Conservation (phyloP, 2,329 filamentous ascomycete genomes). For the Pseudogymnoascus sp. region DNA sequence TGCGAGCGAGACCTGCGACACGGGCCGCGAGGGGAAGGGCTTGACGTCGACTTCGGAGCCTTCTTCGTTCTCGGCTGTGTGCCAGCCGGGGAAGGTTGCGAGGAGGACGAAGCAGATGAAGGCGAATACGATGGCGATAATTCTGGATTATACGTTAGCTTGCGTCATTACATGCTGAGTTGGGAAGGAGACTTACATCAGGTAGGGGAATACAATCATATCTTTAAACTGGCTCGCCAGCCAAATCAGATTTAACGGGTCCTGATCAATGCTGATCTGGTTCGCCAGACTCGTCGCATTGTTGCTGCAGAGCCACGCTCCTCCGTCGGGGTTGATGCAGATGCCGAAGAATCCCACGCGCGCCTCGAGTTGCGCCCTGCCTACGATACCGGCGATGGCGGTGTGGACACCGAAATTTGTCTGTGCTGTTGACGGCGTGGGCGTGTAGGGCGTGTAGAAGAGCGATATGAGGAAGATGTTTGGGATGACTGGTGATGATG, state of each 20-base stretch:
- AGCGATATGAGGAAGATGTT: slow-evolving; percentile 97
- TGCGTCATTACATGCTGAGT: neutral
- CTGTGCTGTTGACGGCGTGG: slow-evolving; percentile 75
- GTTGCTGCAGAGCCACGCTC: slow-evolving; percentile 90
- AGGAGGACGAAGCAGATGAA: slow-evolving; percentile 93
- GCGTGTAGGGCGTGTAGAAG: slow-evolving; percentile 79
- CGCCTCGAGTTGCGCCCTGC: slow-evolving; percentile 73
- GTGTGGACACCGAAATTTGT: slow-evolving; percentile 81
- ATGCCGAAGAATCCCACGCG: slow-evolving; percentile 97
- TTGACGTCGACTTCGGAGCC: slow-evolving; percentile 87
- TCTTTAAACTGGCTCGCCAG: slow-evolving; percentile 95
- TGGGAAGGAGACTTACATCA: slow-evolving; percentile 57
- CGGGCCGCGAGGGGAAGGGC: slow-evolving; percentile 83
- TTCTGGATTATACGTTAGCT: slow-evolving; percentile 44
- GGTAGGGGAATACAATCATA: slow-evolving; percentile 94
- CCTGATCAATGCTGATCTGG: slow-evolving; percentile 81
- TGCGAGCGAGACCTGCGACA: slow-evolving; percentile 85
- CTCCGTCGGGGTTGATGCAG: slow-evolving; percentile 85
- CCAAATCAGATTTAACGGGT: slow-evolving; percentile 96
- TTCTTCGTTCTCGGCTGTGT: slow-evolving; percentile 74
- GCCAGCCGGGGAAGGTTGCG: slow-evolving; percentile 95
- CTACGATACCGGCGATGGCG: slow-evolving; percentile 85
- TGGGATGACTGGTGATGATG: slow-evolving; percentile 82
- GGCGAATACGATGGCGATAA: slow-evolving; percentile 94
- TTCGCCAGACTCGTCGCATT: slow-evolving; percentile 91